phyloP scores from a whole-genome alignment of 352 stramenopile genomes.

The Globisporangium takayamanum region DNA sequence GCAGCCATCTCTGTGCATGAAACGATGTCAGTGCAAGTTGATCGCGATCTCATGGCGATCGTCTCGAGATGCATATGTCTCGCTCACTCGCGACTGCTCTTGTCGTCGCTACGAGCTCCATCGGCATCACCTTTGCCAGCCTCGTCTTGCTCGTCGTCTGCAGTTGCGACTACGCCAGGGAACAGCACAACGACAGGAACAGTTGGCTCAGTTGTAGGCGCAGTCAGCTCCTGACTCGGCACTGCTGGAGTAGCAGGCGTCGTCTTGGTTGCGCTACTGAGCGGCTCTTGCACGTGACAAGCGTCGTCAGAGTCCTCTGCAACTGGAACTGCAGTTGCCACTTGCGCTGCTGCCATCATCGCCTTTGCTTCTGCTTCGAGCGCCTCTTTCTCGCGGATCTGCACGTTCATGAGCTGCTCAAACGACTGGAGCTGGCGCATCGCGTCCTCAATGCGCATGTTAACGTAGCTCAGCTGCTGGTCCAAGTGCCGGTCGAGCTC shows the following conservation, averaged over 20 bases:
- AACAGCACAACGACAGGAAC: slow-evolving; percentile 1
- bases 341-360: too few species aligned
- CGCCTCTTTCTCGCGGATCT: slow-evolving; percentile 19
- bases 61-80: background rate
- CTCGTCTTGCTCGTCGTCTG: slow-evolving; percentile 7
- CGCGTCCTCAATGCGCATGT: slow-evolving; percentile 25
- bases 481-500: slow-evolving; percentile 38
- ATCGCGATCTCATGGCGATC: background rate
- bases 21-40: background rate
- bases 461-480: slow-evolving; percentile 29
- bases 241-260: too few species aligned
- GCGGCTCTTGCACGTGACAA: background rate
- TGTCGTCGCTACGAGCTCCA: background rate
- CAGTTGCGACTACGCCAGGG: slow-evolving; percentile 17
- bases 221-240: background rate
- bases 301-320: background rate
- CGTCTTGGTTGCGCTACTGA: background rate
- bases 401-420: slow-evolving; percentile 25
- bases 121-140: background rate
- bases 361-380: background rate
- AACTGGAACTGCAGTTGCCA: background rate
- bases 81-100: background rate
- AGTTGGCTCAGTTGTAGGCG: background rate
- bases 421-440: slow-evolving; percentile 32
- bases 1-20: background rate